Base-by-base conservation (phyloP, 331 rosid species). In the Malus hybrid region DNA sequence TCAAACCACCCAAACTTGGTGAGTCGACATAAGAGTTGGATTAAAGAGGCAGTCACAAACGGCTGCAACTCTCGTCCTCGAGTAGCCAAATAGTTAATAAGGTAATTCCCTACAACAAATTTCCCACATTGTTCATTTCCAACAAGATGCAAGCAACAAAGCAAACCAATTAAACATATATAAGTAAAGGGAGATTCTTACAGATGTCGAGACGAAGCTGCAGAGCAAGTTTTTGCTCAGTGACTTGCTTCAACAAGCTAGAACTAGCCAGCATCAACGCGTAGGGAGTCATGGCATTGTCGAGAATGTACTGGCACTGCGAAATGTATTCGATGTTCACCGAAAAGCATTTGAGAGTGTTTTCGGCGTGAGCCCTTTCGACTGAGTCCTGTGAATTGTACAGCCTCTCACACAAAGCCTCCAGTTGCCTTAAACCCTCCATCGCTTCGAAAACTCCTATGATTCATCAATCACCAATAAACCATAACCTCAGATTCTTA, bases 181-280 rank as follows among this genome's bases (percentile, higher is more conserved):
- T 71, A 80, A 79, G 50, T 0, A 16, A 55, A 14, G 68, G 68
- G 12, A 27, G 3, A 79, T 39, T 10, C 46, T 87, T 86, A 93
- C 98, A 83, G 79, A 93, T 93, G 80, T 93, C 97, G 61, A 93
- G 87, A 80, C 97, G 96, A 76, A 93, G 97, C 83, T 90, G 98
- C 60, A 90, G 79, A 28, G 98, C 93, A 66, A 93, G 93, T 87
- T 88, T 90, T 68, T 87, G 91, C 80, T 93, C 97, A 6, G 97
- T 91, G 85, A 93, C 96, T 91, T 91, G 98, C 89, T 91, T 93
- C 94, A 93, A 82, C 92, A 93, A 82, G 80, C 98, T 93, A 2
- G 98, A 93, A 81, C 98, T 93, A n/a, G 97, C 98, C 56, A 93
- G 84, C 94, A 93, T 90, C 87, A 93, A 74, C 12, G 98, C 98